Conservation (phyloP, 176 grass and related monocot species). For the Otatea glauca region DNA sequence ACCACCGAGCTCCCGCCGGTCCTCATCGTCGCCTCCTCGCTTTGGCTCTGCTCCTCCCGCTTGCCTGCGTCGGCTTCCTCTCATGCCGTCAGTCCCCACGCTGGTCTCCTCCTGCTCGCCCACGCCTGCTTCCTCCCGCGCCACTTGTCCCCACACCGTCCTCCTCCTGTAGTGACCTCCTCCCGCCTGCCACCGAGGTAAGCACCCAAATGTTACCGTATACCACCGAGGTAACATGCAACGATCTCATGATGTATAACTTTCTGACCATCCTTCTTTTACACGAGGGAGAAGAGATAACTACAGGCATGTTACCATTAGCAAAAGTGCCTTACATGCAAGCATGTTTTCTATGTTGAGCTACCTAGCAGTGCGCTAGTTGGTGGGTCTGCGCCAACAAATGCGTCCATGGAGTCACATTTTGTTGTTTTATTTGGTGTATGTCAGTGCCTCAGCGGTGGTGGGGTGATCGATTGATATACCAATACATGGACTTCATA, state of each 20-base stretch:
- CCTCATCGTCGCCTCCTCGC: too few species aligned
- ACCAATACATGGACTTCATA: neutral
- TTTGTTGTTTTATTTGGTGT: constrained; percentile 50
- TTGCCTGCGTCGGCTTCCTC: too few species aligned
- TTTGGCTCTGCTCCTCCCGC: too few species aligned
- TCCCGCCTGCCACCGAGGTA: too few species aligned
- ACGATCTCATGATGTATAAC: neutral
- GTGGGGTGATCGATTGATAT: constrained; percentile 19
- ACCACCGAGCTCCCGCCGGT: too few species aligned
- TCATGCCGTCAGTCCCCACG: too few species aligned
- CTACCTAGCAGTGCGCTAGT: constrained; percentile 41
- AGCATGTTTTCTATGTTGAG: constrained; percentile 35
- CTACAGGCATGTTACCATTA: constrained; percentile 33
- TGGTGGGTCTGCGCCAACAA: constrained; percentile 43
- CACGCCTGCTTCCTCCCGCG: too few species aligned
- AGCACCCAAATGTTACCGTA: too few species aligned
- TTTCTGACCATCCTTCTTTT: constrained; percentile 24
- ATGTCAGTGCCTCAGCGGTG: constrained; percentile 22
- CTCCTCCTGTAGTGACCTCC: too few species aligned
- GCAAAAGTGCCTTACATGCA: constrained; percentile 34
- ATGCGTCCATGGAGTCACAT: constrained; percentile 37
- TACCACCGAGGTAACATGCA: too few species aligned
- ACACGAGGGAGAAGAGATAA: neutral
- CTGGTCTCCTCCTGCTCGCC: too few species aligned
- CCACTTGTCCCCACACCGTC: too few species aligned